phyloP scores from a whole-genome alignment of 108 stramenopile species.

The Pseudonitzschia multiseries region DNA sequence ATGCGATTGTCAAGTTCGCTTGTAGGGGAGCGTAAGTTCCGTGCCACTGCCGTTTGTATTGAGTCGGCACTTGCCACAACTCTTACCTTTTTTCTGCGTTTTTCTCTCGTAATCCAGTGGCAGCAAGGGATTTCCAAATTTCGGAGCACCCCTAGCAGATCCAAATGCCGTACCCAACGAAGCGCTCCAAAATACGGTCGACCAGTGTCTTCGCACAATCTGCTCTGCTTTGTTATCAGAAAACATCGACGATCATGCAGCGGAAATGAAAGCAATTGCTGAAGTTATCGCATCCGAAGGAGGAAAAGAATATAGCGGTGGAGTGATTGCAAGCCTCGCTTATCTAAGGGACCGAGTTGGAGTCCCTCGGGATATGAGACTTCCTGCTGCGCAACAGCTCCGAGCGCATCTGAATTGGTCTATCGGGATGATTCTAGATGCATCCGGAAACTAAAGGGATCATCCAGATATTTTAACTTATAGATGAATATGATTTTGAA shows the following conservation, averaged over 20 bases:
- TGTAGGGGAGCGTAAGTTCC: slow-evolving; percentile 62
- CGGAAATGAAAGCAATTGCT: slow-evolving; percentile 46
- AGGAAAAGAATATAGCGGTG: slow-evolving; percentile 48
- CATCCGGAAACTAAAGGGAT: slow-evolving; percentile 10
- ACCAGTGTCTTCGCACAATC: slow-evolving; percentile 58
- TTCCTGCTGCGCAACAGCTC: slow-evolving; percentile 88
- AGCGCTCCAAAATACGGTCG: slow-evolving; percentile 55
- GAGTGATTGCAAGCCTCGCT: slow-evolving; percentile 53
- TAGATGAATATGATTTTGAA: neutral
- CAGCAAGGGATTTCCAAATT: slow-evolving; percentile 73
- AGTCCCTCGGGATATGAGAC: slow-evolving; percentile 91
- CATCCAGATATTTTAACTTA: neutral
- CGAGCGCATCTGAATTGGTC: slow-evolving; percentile 80
- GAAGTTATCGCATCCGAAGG: slow-evolving; percentile 54
- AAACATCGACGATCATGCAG: slow-evolving; percentile 36
- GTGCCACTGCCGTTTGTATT: slow-evolving; percentile 63
- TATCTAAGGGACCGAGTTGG: slow-evolving; percentile 92
- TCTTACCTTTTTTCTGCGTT: slow-evolving; percentile 50
- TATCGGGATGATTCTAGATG: slow-evolving; percentile 39
- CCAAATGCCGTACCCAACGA: slow-evolving; percentile 81
- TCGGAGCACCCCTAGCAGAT: slow-evolving; percentile 81
- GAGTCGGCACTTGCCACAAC: neutral
- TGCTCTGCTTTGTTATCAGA: slow-evolving; percentile 58
- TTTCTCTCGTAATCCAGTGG: slow-evolving; percentile 60
- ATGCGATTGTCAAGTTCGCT: slow-evolving; percentile 85